Evolutionary conservation across 2,329 filamentous ascomycete genomes (phyloP).

Genomic region (Hypocrella siamensis): DNA sequence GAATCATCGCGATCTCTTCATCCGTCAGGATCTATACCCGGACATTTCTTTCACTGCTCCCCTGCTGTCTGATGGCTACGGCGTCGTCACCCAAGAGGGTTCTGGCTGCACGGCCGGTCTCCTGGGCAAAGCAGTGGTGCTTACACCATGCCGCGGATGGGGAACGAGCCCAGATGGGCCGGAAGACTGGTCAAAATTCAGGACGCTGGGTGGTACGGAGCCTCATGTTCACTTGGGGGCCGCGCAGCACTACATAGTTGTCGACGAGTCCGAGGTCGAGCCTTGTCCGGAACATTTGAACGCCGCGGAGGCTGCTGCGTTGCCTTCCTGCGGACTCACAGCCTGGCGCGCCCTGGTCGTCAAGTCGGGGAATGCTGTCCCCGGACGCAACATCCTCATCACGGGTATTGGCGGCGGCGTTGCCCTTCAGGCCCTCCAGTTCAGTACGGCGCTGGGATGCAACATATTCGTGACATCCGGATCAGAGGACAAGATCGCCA

Average conservation of each 20-base stretch:
- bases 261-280: conserved; percentile 61
- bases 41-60: conserved; percentile 65
- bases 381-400: conserved; percentile 62
- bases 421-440: conserved; percentile 66
- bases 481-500: conserved; percentile 57
- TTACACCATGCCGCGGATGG: conserved; percentile 73
- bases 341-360: conserved; percentile 74
- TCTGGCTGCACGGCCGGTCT: conserved; percentile 17
- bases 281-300: conserved; percentile 57
- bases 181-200: conserved; percentile 35
- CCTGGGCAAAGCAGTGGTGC: conserved; percentile 53
- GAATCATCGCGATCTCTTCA: conserved; percentile 91
- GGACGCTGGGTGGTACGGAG: conserved; percentile 55
- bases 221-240: conserved; percentile 1
- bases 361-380: conserved; percentile 47
- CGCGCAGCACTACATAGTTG: conserved; percentile 54
- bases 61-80: conserved; percentile 69
- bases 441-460: conserved; percentile 58
- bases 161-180: conserved; percentile 54
- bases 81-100: conserved; percentile 52
- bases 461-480: conserved; percentile 73
- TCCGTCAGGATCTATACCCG: conserved; percentile 84
- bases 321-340: conserved; percentile 76
- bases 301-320: conserved; percentile 60
- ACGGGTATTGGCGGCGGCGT: conserved; percentile 92